Evolutionary conservation across 306 rosid genomes (phyloP), one percentile per base, ranked within the genome.

Genomic region (Cucurbita ficifolia): DNA sequence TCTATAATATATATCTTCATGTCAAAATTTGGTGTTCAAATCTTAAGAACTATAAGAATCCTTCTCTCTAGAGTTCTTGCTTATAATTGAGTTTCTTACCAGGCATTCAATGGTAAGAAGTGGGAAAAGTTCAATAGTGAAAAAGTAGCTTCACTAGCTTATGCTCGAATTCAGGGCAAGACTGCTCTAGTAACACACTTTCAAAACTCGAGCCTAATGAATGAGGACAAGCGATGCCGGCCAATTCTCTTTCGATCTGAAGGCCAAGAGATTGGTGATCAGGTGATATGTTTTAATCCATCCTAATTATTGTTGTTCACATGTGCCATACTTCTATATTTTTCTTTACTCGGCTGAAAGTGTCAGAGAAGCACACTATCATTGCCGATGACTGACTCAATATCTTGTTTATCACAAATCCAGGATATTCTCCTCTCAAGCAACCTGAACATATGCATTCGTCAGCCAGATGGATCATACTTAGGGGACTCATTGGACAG

Each of bases 81-180:
- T 50, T 48, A 62, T 19, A 45, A 24, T 22, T 33, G 14, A 5
- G 8, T 2, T 46, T 35, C 46, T 24, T 49, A 24, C 46, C 81
- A 92, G 98, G 96, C 96, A 69, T 90, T 92, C 78, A 90, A 90
- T 72, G 96, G 96, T 75, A 92, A 87, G 84, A 92, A 84, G 84
- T 92, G 98, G 96, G 98, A 90, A 81, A 90, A 87, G 86, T 92
- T 92, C 69, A 88, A 92, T 35, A 90, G 98, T 43, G 98, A 90
- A 79, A 90, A 90, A 75, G 96, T 92, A 83, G 96, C 98, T 74
- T 92, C 91, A 29, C 79, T 92, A 77, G 96, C 98, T 49, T 92
- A 88, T 82, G 98, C 98, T 8, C 84, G 96, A 55, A 88, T 92
- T 85, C 98, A 92, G 79, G 98, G 98, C 51, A 92, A 90, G 87